A percentile compares a stretch with the other conserved stretches of the same genome.
Evolutionary conservation across 495 filamentous ascomycete species (phyloP).

Genomic region (Penicillium subrubescens): DNA sequence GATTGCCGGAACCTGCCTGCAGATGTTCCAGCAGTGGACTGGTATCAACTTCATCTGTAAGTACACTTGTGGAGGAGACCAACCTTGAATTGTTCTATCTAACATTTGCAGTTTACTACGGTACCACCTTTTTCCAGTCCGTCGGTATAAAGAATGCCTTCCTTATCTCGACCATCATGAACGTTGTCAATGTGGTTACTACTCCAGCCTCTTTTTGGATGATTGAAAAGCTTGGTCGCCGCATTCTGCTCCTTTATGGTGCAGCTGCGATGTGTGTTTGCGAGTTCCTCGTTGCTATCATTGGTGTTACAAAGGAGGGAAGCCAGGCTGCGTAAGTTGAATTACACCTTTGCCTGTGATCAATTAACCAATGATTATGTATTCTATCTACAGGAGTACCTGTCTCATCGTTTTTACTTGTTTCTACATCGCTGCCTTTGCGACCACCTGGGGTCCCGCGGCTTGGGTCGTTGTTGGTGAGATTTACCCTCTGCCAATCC

Average conservation of each 20-base stretch:
- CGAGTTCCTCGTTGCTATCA: constrained; percentile 61
- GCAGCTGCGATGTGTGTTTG: constrained; percentile 62
- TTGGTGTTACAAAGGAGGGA: constrained; percentile 51
- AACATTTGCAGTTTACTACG: constrained; percentile 58
- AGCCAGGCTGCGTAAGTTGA: constrained; percentile 27
- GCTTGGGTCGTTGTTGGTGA: constrained; percentile 83
- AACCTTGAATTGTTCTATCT: constrained; percentile 15
- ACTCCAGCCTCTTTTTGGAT: constrained; percentile 72
- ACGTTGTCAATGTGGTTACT: constrained; percentile 65
- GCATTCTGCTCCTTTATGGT: constrained; percentile 70
- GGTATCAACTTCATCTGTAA: constrained; percentile 72
- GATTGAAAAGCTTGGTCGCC: constrained; percentile 74
- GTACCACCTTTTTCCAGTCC: constrained; percentile 66
- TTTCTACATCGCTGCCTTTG: constrained; percentile 86
- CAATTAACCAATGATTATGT: not conserved
- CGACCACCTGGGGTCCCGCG: constrained; percentile 76
- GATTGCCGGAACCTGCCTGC: constrained; percentile 65
- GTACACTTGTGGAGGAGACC: not conserved
- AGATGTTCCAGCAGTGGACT: constrained; percentile 78
- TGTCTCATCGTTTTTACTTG: constrained; percentile 70
- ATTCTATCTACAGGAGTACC: constrained; percentile 10
- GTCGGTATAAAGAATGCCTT: constrained; percentile 66
- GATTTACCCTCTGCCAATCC: constrained; percentile 79
- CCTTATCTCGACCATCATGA: constrained; percentile 66
- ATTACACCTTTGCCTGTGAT: not conserved